A percentile compares a stretch with the other conserved stretches of the same genome.
phyloP scores from a whole-genome alignment of 441 rosid genomes.

The Populus hybrid region DNA sequence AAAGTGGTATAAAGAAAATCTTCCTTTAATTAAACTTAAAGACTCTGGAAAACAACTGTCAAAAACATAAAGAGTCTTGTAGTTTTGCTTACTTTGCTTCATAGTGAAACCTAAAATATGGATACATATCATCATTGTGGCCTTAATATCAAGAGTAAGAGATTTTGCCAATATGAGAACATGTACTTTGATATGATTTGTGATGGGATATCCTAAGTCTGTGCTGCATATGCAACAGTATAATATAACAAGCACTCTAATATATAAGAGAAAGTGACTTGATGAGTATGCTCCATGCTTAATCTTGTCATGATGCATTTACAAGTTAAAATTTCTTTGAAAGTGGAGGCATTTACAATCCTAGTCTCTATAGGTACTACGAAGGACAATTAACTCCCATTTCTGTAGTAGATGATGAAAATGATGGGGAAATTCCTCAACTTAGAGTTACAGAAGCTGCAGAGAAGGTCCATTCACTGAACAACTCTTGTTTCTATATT shows the following conservation, averaged over 20 bases:
- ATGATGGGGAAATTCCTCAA: conserved; percentile 40
- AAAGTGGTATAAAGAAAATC: background rate
- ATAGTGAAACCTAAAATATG: background rate
- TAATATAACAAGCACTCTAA: background rate
- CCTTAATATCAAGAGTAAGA: background rate
- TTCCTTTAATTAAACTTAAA: background rate
- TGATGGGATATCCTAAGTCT: background rate
- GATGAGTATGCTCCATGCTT: background rate
- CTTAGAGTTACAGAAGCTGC: conserved; percentile 74
- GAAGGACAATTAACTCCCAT: conserved; percentile 81
- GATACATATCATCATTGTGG: background rate
- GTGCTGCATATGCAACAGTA: background rate
- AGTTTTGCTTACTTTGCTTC: background rate
- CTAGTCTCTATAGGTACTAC: conserved; percentile 57
- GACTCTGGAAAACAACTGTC: background rate
- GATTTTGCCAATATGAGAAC: conserved; percentile 3
- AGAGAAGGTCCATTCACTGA: conserved; percentile 51
- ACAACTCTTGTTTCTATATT: conserved; percentile 9
- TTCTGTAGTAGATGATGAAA: conserved; percentile 69
- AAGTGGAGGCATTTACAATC: conserved; percentile 4
- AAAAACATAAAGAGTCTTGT: background rate
- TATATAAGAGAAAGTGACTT: background rate
- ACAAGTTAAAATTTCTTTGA: conserved; percentile 4
- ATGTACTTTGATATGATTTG: background rate
- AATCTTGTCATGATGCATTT: conserved; percentile 3